Evolutionary conservation across 192 early-diverging fungal genomes (phyloP).

Genomic region (Chytriomyces confervae): DNA sequence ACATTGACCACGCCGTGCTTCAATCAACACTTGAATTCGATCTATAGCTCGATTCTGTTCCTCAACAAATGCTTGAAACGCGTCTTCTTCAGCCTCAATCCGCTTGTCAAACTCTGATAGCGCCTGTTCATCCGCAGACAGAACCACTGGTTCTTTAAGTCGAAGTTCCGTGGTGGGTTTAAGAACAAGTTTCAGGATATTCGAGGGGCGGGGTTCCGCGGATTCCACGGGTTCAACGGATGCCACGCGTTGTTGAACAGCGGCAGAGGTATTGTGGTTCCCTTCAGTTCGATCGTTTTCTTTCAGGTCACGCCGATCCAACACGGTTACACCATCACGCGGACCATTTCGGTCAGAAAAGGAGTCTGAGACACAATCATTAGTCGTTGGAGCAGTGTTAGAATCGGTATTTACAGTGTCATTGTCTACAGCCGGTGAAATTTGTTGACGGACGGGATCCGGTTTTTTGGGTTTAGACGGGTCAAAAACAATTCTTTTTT

Average conservation of each 20-base stretch:
- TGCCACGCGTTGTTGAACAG: neutral
- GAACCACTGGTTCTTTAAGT: neutral
- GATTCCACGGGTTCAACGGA: neutral
- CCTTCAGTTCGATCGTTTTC: neutral
- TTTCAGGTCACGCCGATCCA: neutral
- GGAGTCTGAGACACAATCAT: neutral
- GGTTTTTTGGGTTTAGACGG: conserved; percentile 16
- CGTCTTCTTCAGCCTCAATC: conserved; percentile 21
- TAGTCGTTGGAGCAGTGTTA: neutral
- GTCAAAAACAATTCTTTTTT: conserved; percentile 22
- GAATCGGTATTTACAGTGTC: neutral
- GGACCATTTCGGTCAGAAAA: neutral
- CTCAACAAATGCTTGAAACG: neutral
- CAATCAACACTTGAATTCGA: neutral
- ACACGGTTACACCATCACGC: neutral
- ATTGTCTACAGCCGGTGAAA: neutral
- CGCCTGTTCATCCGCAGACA: conserved; percentile 7
- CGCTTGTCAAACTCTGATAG: conserved; percentile 16
- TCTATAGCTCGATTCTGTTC: conserved; percentile 1
- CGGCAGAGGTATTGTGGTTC: neutral
- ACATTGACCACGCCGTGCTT: neutral
- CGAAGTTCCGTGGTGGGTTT: conserved; percentile 21
- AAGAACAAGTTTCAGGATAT: conserved; percentile 21
- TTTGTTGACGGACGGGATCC: neutral
- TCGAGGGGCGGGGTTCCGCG: neutral